Conservation (phyloP, 768 basidiomycete species). For the Exidia glandulosa region DNA sequence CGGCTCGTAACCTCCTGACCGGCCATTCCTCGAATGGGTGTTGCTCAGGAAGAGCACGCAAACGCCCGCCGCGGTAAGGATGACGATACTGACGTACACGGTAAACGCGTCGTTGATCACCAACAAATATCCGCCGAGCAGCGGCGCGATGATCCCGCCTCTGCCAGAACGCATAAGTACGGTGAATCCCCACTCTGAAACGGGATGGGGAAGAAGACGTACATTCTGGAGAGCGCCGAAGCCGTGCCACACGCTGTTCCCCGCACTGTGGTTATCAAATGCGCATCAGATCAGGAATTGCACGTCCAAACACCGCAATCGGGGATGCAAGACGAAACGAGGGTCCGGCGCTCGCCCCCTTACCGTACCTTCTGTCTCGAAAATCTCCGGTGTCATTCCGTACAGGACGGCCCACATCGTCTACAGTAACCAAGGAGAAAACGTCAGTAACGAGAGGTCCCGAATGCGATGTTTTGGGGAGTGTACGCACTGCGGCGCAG, state of each 20-base stretch:
- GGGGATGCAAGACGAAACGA: neutral
- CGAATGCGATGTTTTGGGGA: neutral
- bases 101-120: conserved; percentile 58
- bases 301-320: neutral
- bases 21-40: too few species aligned
- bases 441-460: conserved; percentile 3
- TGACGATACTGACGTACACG: conserved; percentile 60
- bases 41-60: conserved; percentile 39
- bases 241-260: conserved; percentile 86
- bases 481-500: conserved; percentile 49
- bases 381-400: conserved; percentile 79
- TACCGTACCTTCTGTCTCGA: conserved; percentile 58
- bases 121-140: conserved; percentile 64
- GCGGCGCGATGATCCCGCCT: conserved; percentile 81
- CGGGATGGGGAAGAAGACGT: conserved; percentile 16
- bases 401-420: conserved; percentile 85
- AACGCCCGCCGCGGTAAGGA: conserved; percentile 51
- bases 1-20: too few species aligned
- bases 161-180: conserved; percentile 32
- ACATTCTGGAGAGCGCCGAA: conserved; percentile 78
- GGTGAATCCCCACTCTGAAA: conserved; percentile 3
- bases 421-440: conserved; percentile 21
- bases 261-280: conserved; percentile 37
- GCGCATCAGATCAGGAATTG: neutral
- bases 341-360: neutral